These are phyloP conservation scores for Fusarium tupiense DNA, from an alignment of 2,329 filamentous ascomycete genomes.

Conservation along the genomic window DNA sequence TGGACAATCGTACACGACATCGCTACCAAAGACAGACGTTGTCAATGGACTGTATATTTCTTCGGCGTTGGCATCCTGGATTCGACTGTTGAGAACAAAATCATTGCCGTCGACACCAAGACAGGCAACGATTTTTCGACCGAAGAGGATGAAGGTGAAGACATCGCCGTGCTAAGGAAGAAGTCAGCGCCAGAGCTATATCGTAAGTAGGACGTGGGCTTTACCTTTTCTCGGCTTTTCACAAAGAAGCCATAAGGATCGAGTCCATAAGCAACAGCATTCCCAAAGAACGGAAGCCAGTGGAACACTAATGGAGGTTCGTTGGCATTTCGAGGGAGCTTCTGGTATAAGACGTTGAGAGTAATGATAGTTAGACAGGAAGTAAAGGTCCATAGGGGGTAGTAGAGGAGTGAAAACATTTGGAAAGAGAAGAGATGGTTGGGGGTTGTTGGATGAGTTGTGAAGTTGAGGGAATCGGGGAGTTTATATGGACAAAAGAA, in stretches of 20 bases:
- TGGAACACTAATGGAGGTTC: slow-evolving; percentile 67
- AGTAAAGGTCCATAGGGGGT: slow-evolving; percentile 5
- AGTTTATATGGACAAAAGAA: slow-evolving; percentile 7
- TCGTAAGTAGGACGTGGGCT: not conserved
- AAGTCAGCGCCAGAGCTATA: not conserved
- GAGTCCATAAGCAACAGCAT: slow-evolving; percentile 76
- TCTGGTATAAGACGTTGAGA: slow-evolving; percentile 27
- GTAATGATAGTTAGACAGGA: slow-evolving; percentile 5
- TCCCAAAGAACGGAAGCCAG: slow-evolving; percentile 72
- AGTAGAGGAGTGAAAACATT: slow-evolving; percentile 15
- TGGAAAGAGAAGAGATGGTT: not conserved
- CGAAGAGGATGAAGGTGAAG: slow-evolving; percentile 64
- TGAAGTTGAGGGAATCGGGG: not conserved
- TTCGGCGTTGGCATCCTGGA: slow-evolving; percentile 63
- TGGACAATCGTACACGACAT: slow-evolving; percentile 86
- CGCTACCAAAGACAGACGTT: slow-evolving; percentile 73
- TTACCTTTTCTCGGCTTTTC: slow-evolving; percentile 71
- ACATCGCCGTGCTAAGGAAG: slow-evolving; percentile 58
- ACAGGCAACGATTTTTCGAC: slow-evolving; percentile 60
- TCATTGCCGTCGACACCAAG: slow-evolving; percentile 63
- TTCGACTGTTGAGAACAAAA: slow-evolving; percentile 65
- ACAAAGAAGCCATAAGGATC: slow-evolving; percentile 76
- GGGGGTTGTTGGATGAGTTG: not conserved
- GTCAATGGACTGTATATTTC: slow-evolving; percentile 63
- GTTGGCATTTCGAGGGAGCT: slow-evolving; percentile 15